A percentile compares a stretch with the other conserved stretches of the same genome.
Conservation (phyloP, 1,139 yeast species). For the Yamadazyma jaroonii region DNA sequence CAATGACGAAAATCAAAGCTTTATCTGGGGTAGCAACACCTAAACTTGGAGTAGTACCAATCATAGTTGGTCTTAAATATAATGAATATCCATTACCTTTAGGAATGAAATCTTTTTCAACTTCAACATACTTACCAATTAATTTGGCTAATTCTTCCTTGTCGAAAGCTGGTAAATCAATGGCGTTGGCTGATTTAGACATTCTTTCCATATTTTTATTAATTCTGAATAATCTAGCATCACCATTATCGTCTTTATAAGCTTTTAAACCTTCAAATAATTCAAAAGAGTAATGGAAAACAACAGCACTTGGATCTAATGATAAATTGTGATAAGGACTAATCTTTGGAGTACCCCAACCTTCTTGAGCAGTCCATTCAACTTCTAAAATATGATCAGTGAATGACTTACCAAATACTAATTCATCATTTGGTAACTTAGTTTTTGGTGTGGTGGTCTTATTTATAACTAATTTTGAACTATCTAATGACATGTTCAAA, state of each 20-base stretch:
- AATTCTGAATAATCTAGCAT: slow-evolving; percentile 83
- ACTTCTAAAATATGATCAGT: slow-evolving; percentile 88
- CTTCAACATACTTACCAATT: slow-evolving; percentile 67
- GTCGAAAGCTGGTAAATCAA: slow-evolving; percentile 84
- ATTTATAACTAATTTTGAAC: slow-evolving; percentile 62
- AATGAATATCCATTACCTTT: slow-evolving; percentile 82
- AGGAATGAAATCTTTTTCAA: slow-evolving; percentile 81
- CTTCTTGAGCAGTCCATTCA: slow-evolving; percentile 74
- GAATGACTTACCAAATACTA: slow-evolving; percentile 83
- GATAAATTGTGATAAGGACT: slow-evolving; percentile 75
- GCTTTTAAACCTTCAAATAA: slow-evolving; percentile 97
- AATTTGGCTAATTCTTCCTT: slow-evolving; percentile 70
- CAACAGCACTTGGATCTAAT: slow-evolving; percentile 84
- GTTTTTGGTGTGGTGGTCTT: slow-evolving; percentile 59
- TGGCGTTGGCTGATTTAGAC: slow-evolving; percentile 84
- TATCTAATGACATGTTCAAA: slow-evolving; percentile 46
- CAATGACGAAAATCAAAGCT: slow-evolving; percentile 81
- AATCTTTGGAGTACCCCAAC: slow-evolving; percentile 87
- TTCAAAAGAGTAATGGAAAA: slow-evolving; percentile 93
- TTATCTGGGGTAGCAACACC: slow-evolving; percentile 81
- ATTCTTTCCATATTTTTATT: slow-evolving; percentile 89
- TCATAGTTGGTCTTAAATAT: slow-evolving; percentile 90
- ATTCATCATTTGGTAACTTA: slow-evolving; percentile 67
- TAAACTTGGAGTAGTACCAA: slow-evolving; percentile 83
- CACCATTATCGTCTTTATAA: slow-evolving; percentile 65